These are phyloP conservation scores for Pyrenophora seminiperda DNA, from an alignment of 2,329 filamentous ascomycete species.

Conservation along the genomic window DNA sequence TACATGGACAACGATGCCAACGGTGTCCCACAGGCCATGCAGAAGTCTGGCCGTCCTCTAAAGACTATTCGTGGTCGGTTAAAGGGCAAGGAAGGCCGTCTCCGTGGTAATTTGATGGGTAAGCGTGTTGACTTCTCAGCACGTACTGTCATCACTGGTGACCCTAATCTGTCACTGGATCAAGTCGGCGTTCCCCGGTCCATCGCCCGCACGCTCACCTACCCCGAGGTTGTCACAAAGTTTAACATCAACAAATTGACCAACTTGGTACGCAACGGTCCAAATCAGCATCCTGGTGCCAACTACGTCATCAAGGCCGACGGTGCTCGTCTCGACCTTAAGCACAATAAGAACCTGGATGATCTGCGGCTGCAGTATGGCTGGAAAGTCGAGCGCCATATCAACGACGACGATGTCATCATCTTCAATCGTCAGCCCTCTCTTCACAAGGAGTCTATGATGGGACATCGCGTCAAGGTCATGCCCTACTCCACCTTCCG, in stretches of 20 bases:
- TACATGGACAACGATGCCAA: constrained; percentile 99
- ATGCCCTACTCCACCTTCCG: constrained; percentile 99
- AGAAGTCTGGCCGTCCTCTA: constrained; percentile 94
- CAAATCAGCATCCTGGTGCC: constrained; percentile 92
- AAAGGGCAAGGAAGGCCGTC: constrained; percentile 98
- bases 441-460: constrained; percentile 99
- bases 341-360: constrained; percentile 86
- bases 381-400: constrained; percentile 97
- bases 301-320: constrained; percentile 95
- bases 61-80: constrained; percentile 96
- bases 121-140: constrained; percentile 96
- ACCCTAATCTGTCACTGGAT: constrained; percentile 93
- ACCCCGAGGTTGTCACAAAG: constrained; percentile 94
- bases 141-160: constrained; percentile 98
- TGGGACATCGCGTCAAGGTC: constrained; percentile 95
- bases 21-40: constrained; percentile 88
- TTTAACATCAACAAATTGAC: constrained; percentile 97
- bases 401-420: constrained; percentile 95
- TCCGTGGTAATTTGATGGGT: constrained; percentile 98
- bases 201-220: constrained; percentile 91
- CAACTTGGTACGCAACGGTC: constrained; percentile 87
- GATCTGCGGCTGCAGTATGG: constrained; percentile 90
- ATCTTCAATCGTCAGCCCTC: constrained; percentile 99
- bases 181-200: constrained; percentile 96
- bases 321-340: constrained; percentile 91